Evolutionary conservation across 495 filamentous ascomycete species (phyloP), one percentile per base, ranked within the genome.

Genomic region (Hypoxylon perforatum): DNA sequence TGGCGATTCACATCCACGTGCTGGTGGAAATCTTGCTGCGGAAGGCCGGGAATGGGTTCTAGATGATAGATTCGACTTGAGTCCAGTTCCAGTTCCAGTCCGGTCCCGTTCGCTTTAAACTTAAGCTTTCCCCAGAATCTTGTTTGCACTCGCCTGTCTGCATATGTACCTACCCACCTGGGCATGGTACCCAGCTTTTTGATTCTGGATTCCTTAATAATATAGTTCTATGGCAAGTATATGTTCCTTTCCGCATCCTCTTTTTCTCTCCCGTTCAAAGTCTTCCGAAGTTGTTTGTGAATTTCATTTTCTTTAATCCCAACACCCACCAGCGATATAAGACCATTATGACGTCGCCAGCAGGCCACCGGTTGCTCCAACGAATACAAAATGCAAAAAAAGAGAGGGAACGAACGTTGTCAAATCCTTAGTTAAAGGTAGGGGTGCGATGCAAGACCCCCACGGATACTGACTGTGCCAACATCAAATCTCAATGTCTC

Each of bases 321-420:
- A 35, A 42, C 45, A 28, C 21, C 36, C 51, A 51, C 19, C 39
- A 15, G 12, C 38, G 28, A n/a, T 39, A 46, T 55, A 44, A 44
- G 63, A 14, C 63, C 30, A 55, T 22, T 59, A 60, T 60, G 41
- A 55, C 56, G 50, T 65, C 50, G 56, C 51, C 15, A 50, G 22
- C 45, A 66, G 12, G 33, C 21, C 28, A 49, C 50, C 12, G 50
- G 4, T 23, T 28, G 45, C 45, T 12, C n/a, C 23, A n/a, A 18
- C 41, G 50, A 36, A 15, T 22, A 18, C 42, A 15, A 57, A 61
- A 38, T 28, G 17, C 25, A 23, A 52, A 54, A 42, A 36, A 9
- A 25, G 22, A 46, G 42, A 53, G 48, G 35, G 54, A 28, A 25
- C 38, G 17, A 35, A 36, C 28, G 5, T 44, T 23, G 17, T n/a